Conservation (phyloP, 2,329 filamentous ascomycete species). For the Arthrobotrys musiformis region DNA sequence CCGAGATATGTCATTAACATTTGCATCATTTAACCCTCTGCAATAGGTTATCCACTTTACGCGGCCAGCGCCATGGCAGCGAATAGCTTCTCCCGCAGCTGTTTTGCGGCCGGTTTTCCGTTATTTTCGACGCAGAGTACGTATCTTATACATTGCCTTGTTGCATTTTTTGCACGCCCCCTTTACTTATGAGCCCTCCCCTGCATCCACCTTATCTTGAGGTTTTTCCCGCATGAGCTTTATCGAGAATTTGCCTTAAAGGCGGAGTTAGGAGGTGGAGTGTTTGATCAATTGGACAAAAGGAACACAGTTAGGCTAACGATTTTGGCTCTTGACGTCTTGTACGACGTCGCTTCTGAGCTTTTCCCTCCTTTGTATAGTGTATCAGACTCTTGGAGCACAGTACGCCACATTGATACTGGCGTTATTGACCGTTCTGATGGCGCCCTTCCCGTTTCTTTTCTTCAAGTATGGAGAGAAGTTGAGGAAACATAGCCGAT, state of each 20-base stretch:
- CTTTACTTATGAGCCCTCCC: not conserved
- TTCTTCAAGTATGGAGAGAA: conserved; percentile 69
- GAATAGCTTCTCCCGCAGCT: conserved; percentile 80
- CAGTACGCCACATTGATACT: conserved; percentile 75
- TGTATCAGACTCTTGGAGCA: conserved; percentile 76
- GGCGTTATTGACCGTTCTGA: conserved; percentile 71
- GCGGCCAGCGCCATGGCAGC: conserved; percentile 83
- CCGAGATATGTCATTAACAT: conserved; percentile 67
- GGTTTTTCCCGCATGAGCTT: not conserved
- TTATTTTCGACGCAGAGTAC: conserved; percentile 74
- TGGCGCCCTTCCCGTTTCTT: conserved; percentile 71
- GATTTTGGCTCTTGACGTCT: conserved; percentile 25
- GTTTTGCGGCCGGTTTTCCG: conserved; percentile 82
- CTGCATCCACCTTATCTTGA: not conserved
- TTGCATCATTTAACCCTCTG: conserved; percentile 61
- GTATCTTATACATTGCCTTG: conserved; percentile 62
- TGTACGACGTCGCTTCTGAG: conserved; percentile 28
- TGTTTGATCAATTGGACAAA: not conserved
- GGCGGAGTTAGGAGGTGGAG: conserved; percentile 61
- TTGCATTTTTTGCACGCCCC: not conserved
- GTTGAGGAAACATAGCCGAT: conserved; percentile 69
- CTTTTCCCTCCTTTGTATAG: conserved; percentile 1
- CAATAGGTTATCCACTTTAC: conserved; percentile 74
- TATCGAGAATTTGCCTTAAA: not conserved
- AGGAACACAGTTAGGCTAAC: conserved; percentile 8